These are phyloP conservation scores for Hamamelis virginiana DNA, from an alignment of 164 flowering plant genomes.

Conservation along the genomic window DNA sequence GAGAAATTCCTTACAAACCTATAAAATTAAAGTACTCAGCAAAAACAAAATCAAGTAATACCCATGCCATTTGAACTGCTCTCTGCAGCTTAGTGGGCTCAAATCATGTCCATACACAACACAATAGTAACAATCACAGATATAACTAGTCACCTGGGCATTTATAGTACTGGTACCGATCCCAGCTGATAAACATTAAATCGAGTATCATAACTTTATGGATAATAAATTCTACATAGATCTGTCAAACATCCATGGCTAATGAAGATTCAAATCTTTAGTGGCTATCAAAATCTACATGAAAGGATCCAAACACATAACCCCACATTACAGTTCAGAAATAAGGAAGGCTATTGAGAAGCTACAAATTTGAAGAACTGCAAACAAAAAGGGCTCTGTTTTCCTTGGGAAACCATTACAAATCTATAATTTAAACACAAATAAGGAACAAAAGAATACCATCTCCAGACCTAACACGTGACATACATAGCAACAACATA, in stretches of 20 bases:
- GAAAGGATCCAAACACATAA: neutral
- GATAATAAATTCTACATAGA: too few species aligned
- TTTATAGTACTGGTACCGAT: too few species aligned
- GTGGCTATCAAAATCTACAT: neutral
- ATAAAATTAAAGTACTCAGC: too few species aligned
- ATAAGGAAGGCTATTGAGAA: neutral
- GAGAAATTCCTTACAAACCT: too few species aligned
- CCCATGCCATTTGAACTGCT: too few species aligned
- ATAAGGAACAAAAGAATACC: constrained; percentile 26
- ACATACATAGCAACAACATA: constrained; percentile 2
- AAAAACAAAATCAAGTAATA: too few species aligned
- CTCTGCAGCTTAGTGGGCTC: too few species aligned
- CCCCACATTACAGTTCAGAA: neutral
- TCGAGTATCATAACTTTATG: too few species aligned
- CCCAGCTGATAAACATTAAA: too few species aligned
- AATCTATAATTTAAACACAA: constrained; percentile 6
- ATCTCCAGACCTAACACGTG: constrained; percentile 7
- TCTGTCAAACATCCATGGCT: neutral
- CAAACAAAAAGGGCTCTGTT: constrained; percentile 1
- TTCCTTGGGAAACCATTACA: constrained; percentile 12
- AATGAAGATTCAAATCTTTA: neutral
- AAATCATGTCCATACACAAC: too few species aligned
- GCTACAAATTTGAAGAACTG: neutral
- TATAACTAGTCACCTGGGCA: too few species aligned
- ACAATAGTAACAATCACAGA: too few species aligned